These are phyloP conservation scores for Talaromyces sp. DNA, from an alignment of 2,329 filamentous ascomycete species.

Conservation along the genomic window DNA sequence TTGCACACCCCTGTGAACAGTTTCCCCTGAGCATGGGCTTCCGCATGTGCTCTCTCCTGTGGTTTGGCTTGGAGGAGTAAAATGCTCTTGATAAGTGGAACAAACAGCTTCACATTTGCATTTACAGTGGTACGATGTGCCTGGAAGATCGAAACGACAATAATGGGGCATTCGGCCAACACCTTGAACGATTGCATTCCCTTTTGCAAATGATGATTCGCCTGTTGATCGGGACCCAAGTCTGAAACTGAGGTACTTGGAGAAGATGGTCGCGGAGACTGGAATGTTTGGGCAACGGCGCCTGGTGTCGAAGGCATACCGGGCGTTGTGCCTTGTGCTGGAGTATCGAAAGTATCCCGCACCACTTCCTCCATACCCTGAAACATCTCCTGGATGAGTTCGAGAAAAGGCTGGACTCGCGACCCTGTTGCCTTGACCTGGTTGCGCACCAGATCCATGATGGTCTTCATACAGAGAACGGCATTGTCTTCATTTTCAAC, in stretches of 20 bases:
- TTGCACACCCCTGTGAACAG: conserved; percentile 92
- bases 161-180: conserved; percentile 94
- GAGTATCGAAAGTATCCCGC: conserved; percentile 88
- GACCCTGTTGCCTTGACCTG: conserved; percentile 78
- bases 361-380: conserved; percentile 92
- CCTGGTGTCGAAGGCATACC: conserved; percentile 52
- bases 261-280: conserved; percentile 85
- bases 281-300: conserved; percentile 63
- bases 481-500: conserved; percentile 98
- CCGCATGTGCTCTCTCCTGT: conserved; percentile 85
- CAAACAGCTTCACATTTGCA: conserved; percentile 85
- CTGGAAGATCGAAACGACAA: conserved; percentile 97
- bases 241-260: conserved; percentile 80
- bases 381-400: conserved; percentile 92
- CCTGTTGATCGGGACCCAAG: conserved; percentile 77
- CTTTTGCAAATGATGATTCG: conserved; percentile 75
- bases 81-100: conserved; percentile 89
- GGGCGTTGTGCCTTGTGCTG: conserved; percentile 56
- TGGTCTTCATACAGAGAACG: conserved; percentile 95
- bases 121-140: conserved; percentile 77
- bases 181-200: conserved; percentile 99
- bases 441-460: conserved; percentile 93
- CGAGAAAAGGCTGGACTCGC: conserved; percentile 85
- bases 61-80: conserved; percentile 85
- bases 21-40: conserved; percentile 73